Evolutionary conservation across 2,329 filamentous ascomycete species (phyloP).

Genomic region (Trichoderma koningii): DNA sequence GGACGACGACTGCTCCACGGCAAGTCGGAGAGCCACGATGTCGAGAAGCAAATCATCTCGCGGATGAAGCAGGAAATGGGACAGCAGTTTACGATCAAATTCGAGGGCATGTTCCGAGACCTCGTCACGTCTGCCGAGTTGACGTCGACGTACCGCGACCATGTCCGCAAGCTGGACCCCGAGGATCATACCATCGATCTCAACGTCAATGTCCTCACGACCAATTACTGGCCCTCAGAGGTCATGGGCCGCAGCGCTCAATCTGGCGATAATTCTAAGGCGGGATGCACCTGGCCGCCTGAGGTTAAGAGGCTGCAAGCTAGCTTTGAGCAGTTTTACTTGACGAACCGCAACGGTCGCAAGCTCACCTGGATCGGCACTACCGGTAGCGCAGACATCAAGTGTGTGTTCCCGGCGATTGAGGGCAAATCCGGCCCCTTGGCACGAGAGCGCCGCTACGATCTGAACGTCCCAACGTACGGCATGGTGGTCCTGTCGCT

Average conservation of each 20-base stretch:
- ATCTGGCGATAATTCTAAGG: constrained; percentile 48
- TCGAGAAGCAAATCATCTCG: constrained; percentile 92
- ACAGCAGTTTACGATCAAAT: constrained; percentile 87
- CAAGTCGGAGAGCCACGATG: constrained; percentile 87
- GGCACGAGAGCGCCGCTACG: constrained; percentile 72
- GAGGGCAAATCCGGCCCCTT: constrained; percentile 66
- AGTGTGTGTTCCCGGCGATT: constrained; percentile 73
- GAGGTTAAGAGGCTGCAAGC: constrained; percentile 75
- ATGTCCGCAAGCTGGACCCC: constrained; percentile 58
- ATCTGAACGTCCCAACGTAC: constrained; percentile 89
- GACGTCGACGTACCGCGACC: constrained; percentile 71
- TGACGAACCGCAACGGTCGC: constrained; percentile 81
- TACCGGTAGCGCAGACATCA: constrained; percentile 80
- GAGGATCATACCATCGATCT: constrained; percentile 66
- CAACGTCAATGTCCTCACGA: constrained; percentile 81
- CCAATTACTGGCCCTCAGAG: constrained; percentile 93
- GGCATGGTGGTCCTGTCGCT: constrained; percentile 87
- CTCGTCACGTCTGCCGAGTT: constrained; percentile 86
- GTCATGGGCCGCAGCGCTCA: constrained; percentile 68
- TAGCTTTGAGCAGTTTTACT: constrained; percentile 87
- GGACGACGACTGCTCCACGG: constrained; percentile 83
- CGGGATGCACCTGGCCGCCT: constrained; percentile 69
- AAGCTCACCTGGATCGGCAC: constrained; percentile 79
- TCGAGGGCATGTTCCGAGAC: constrained; percentile 98
- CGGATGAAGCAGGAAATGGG: constrained; percentile 97